Conservation (phyloP, 2,329 filamentous ascomycete species). For the Colletotrichum sp. region DNA sequence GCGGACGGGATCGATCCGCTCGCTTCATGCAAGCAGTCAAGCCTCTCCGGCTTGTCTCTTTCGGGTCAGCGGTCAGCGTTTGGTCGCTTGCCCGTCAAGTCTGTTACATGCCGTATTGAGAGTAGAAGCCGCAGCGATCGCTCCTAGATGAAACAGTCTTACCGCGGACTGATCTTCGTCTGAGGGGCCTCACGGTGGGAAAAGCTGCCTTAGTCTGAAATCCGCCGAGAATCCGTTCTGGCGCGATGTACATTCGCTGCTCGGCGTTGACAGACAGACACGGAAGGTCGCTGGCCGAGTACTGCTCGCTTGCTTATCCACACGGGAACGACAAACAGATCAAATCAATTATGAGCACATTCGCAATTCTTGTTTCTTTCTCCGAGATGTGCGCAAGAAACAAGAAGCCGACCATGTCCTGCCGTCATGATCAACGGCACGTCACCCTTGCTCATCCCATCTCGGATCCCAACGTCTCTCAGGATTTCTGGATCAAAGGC, state of each 20-base stretch:
- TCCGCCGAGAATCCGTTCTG: not conserved
- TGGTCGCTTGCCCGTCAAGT: not conserved
- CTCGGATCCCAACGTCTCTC: not conserved
- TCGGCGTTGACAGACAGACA: conserved; percentile 15
- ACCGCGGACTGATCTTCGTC: conserved; percentile 20
- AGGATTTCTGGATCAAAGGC: not conserved
- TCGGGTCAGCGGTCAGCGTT: conserved; percentile 8
- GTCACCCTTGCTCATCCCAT: not conserved
- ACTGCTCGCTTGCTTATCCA: not conserved
- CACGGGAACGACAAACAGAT: not conserved
- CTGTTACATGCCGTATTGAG: conserved; percentile 18
- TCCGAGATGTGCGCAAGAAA: not conserved
- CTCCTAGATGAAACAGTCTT: conserved; percentile 20
- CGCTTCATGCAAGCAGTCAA: conserved; percentile 21
- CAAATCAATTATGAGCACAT: not conserved
- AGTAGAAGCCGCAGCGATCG: conserved; percentile 17
- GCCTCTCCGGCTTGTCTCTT: conserved; percentile 1
- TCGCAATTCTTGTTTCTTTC: not conserved
- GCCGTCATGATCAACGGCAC: not conserved
- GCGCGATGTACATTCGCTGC: not conserved
- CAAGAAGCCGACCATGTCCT: not conserved
- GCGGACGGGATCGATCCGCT: conserved; percentile 18
- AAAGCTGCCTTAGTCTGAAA: not conserved
- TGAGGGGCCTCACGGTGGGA: conserved; percentile 7
- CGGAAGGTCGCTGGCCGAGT: conserved; percentile 12